Percentiles rank a stretch among this genome's conserved stretches.
These are phyloP conservation scores for Botrytis byssoidea DNA, from an alignment of 2,329 filamentous ascomycete species.

Conservation along the genomic window DNA sequence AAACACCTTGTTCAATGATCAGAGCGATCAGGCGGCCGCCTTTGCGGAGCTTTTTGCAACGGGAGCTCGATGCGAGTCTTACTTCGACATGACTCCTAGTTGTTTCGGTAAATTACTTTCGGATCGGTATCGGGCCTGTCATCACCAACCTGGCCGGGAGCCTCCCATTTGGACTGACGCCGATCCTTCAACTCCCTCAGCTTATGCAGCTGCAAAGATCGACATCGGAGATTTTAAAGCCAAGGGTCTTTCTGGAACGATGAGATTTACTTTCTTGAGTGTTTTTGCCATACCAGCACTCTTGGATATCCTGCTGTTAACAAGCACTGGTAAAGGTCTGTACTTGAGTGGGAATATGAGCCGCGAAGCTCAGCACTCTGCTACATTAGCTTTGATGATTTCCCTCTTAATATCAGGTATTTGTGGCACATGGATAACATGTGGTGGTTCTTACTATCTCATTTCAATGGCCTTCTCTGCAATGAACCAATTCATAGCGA, in stretches of 20 bases:
- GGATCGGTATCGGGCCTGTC: slow-evolving; percentile 48
- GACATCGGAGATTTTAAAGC: slow-evolving; percentile 48
- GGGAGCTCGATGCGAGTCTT: slow-evolving; percentile 61
- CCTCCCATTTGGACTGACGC: slow-evolving; percentile 27
- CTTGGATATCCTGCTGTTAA: slow-evolving; percentile 58
- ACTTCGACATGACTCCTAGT: slow-evolving; percentile 56
- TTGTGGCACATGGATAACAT: slow-evolving; percentile 62
- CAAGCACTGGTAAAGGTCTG: slow-evolving; percentile 57
- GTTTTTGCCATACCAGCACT: slow-evolving; percentile 63
- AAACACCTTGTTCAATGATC: slow-evolving; percentile 59
- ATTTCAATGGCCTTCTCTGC: slow-evolving; percentile 51
- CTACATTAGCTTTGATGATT: slow-evolving; percentile 54
- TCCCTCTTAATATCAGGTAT: slow-evolving; percentile 58
- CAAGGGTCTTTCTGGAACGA: slow-evolving; percentile 42
- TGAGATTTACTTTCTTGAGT: slow-evolving; percentile 54
- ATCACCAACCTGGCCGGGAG: slow-evolving; percentile 35
- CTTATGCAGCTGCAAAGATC: slow-evolving; percentile 52
- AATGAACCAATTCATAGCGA: slow-evolving; percentile 44
- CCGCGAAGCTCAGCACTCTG: slow-evolving; percentile 50
- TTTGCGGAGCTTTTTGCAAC: slow-evolving; percentile 63
- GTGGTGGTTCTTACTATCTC: slow-evolving; percentile 62
- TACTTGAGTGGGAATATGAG: slow-evolving; percentile 59
- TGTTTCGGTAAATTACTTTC: slow-evolving; percentile 44
- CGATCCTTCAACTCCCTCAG: slow-evolving; percentile 32
- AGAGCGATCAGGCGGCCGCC: slow-evolving; percentile 60